Base-by-base conservation (phyloP, 352 stramenopile species). In the Globisporangium splendens region DNA sequence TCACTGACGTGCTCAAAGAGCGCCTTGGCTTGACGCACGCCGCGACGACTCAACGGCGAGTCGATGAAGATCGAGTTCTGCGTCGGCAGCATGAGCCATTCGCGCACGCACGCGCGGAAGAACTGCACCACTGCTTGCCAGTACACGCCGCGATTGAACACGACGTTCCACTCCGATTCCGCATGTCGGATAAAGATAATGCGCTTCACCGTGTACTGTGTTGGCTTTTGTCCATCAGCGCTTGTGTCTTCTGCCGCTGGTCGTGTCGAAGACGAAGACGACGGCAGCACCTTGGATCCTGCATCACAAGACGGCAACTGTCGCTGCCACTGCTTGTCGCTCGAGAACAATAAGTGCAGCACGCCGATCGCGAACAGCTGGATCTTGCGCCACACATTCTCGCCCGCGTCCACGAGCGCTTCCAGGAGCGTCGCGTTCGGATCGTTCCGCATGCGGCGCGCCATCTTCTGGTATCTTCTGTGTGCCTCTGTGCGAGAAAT, bases 151-250 rank as follows among this genome's bases (percentile, higher is more conserved):
- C 88, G 88, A 58, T 96, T 96, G 55, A 96, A 96, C 39, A 95
- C 68, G 50, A 88, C 75, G 63, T 96, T 96, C 87, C 87, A 95
- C 62, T 92, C 79, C 46, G 83, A 94, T 69, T 96, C 87, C 33
- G 79, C 84, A 47, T 96, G 87, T n/a, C 87, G 79, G 21, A 95
- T 71, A 61, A 95, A 95, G 8, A 96, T 48, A 31, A 96, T 69
- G 46, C 77, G 83, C 68, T 90, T 91, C 33, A 12, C 20, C 22
- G 15, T 46, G 28, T 8, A 20, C 43, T 38, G 46, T 33, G 28
- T 35, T 35, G 28, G 5, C 28, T 11, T 10, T 6, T 35, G 1
- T 8, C 5, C 28, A 10, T 35, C 28, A 8, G 3, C 28, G 28
- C 10, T 35, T 35, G 28, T 10, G 28, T 35, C 28, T 35, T 35